Percentiles rank a stretch among this genome's conserved stretches.
These are phyloP conservation scores for Solanum arcanum DNA, from an alignment of 257 asterid genomes.

Conservation along the genomic window DNA sequence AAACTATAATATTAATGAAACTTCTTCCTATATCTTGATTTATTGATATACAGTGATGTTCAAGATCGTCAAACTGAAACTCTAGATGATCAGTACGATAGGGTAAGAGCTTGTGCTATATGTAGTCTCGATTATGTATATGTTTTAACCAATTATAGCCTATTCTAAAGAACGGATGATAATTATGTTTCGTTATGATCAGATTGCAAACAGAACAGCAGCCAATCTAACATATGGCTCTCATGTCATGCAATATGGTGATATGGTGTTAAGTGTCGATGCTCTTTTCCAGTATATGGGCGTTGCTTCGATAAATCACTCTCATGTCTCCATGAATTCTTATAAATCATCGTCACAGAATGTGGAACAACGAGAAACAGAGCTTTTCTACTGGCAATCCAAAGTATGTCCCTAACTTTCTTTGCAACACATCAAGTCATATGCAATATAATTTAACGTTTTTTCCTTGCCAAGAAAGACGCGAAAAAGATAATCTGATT, in stretches of 20 bases:
- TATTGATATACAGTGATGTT: slow-evolving; percentile 29
- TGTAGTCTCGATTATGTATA: not conserved
- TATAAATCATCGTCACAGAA: slow-evolving; percentile 40
- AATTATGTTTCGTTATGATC: not conserved
- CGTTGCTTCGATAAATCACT: not conserved
- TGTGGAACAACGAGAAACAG: slow-evolving; percentile 81
- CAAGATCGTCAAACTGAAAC: not conserved
- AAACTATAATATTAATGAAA: not conserved
- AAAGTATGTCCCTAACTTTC: slow-evolving; percentile 29
- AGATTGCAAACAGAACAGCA: not conserved
- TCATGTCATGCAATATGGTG: not conserved
- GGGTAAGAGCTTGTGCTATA: not conserved
- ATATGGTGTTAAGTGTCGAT: not conserved
- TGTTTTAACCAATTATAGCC: not conserved
- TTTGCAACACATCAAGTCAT: not conserved
- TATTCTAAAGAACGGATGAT: not conserved
- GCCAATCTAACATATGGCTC: not conserved
- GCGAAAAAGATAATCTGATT: not conserved
- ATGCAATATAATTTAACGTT: not conserved
- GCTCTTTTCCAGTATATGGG: not conserved
- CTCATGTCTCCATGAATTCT: slow-evolving; percentile 24
- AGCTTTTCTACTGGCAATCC: slow-evolving; percentile 64
- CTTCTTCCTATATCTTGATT: not conserved
- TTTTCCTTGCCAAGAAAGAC: not conserved
- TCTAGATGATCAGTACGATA: not conserved